Conservation (phyloP, 2,329 filamentous ascomycete genomes). For the Blastomyces parvus region DNA sequence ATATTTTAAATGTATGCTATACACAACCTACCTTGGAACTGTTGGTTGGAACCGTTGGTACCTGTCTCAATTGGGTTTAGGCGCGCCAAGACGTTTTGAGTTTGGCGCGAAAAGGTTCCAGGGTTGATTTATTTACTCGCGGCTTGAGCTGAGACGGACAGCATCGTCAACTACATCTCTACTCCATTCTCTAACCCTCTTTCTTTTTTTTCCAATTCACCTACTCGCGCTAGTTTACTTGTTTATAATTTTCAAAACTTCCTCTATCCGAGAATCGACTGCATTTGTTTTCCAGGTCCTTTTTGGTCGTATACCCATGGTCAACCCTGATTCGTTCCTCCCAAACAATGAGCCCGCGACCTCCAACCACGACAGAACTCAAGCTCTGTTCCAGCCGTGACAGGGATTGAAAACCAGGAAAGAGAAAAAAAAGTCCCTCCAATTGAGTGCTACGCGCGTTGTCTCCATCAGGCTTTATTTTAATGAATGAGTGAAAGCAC, state of each 20-base stretch:
- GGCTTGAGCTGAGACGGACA: neutral
- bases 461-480: neutral
- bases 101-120: neutral
- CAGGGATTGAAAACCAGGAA: neutral
- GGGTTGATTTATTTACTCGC: neutral
- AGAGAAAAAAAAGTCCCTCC: neutral
- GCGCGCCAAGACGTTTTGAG: neutral
- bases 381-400: neutral
- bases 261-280: neutral
- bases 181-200: neutral
- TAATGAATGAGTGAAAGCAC: neutral
- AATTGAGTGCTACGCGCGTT: neutral
- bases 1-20: neutral
- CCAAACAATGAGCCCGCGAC: neutral
- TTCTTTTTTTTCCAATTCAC: neutral
- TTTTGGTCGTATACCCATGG: neutral
- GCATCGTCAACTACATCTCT: neutral
- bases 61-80: neutral
- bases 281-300: neutral
- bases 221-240: neutral
- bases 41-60: no score
- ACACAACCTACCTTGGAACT: no score
- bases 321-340: neutral
- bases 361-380: neutral
- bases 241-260: neutral